phyloP scores from a whole-genome alignment of 768 basidiomycete species.

The Panaeolus cyanescens region DNA sequence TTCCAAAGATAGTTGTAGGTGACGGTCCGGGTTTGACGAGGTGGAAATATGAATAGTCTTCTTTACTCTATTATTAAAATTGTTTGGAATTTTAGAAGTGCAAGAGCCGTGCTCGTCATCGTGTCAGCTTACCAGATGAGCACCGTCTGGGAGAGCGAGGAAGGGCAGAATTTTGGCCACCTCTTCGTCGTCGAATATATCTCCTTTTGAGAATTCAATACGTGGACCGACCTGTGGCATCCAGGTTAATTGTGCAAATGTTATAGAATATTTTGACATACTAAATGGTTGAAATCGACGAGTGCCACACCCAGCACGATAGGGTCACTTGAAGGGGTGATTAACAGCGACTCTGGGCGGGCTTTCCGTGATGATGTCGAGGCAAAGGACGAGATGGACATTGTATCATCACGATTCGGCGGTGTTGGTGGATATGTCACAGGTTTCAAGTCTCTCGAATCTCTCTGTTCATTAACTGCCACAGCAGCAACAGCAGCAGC shows the following conservation, averaged over 20 bases:
- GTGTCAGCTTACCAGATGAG: conserved; percentile 72
- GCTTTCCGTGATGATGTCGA: conserved; percentile 71
- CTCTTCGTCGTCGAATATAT: conserved; percentile 84
- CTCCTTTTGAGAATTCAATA: conserved; percentile 82
- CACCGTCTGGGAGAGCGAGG: conserved; percentile 95
- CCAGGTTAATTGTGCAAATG: conserved; percentile 13
- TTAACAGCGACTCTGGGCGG: conserved; percentile 76
- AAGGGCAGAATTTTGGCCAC: conserved; percentile 87
- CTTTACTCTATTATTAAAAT: conserved; percentile 59
- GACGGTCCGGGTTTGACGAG: conserved; percentile 71
- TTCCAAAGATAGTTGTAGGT: conserved; percentile 90
- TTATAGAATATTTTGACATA: conserved; percentile 35
- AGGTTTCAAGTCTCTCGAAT: conserved; percentile 25
- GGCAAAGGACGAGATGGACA: conserved; percentile 63
- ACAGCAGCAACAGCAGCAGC: neutral
- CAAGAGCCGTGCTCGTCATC: neutral
- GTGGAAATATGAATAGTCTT: conserved; percentile 98
- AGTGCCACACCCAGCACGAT: conserved; percentile 85
- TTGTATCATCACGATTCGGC: conserved; percentile 44
- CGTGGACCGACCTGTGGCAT: conserved; percentile 88
- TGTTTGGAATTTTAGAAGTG: conserved; percentile 7
- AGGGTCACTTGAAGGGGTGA: conserved; percentile 59
- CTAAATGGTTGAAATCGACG: conserved; percentile 95
- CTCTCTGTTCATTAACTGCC: neutral
- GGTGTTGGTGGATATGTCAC: conserved; percentile 65